phyloP scores from a whole-genome alignment of 768 basidiomycete species.

The Lactifluus piperatus region DNA sequence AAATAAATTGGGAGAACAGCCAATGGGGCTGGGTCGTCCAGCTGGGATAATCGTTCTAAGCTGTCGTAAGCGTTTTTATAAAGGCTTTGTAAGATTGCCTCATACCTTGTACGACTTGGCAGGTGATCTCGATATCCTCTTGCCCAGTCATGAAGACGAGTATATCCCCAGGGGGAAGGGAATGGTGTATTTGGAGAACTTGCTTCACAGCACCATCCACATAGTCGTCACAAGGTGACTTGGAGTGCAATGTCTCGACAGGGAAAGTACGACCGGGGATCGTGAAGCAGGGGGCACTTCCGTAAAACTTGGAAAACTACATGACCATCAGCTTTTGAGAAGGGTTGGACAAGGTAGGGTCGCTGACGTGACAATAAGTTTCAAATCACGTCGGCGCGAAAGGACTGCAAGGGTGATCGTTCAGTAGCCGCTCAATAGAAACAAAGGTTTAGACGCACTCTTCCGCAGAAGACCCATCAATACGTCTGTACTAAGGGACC shows the following conservation, averaged over 20 bases:
- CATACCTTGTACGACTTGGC: constrained; percentile 84
- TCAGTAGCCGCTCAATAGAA: background rate
- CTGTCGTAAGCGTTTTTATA: constrained; percentile 2
- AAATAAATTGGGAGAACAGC: constrained; percentile 98
- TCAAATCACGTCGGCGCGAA: constrained; percentile 85
- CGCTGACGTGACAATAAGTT: constrained; percentile 95
- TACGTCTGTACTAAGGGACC: constrained; percentile 94
- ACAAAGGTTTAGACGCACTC: constrained; percentile 45
- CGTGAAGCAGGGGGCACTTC: constrained; percentile 89
- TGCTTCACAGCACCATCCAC: constrained; percentile 98
- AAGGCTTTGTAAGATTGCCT: background rate
- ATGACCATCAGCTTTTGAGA: background rate
- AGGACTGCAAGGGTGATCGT: constrained; percentile 37
- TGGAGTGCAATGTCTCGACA: constrained; percentile 91
- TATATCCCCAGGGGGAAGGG: constrained; percentile 87
- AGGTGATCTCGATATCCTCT: constrained; percentile 97
- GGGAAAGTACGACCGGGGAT: constrained; percentile 96
- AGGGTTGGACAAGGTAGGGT: constrained; percentile 45
- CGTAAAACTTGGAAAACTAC: constrained; percentile 95
- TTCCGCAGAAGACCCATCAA: constrained; percentile 94
- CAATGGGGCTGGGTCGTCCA: constrained; percentile 83
- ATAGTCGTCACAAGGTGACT: constrained; percentile 98
- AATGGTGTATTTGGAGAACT: constrained; percentile 92
- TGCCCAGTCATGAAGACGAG: constrained; percentile 99
- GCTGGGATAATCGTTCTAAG: constrained; percentile 79